Evolutionary conservation across 768 basidiomycete species (phyloP), one percentile per base, ranked within the genome.

Genomic region (Leccinum incarnatum): DNA sequence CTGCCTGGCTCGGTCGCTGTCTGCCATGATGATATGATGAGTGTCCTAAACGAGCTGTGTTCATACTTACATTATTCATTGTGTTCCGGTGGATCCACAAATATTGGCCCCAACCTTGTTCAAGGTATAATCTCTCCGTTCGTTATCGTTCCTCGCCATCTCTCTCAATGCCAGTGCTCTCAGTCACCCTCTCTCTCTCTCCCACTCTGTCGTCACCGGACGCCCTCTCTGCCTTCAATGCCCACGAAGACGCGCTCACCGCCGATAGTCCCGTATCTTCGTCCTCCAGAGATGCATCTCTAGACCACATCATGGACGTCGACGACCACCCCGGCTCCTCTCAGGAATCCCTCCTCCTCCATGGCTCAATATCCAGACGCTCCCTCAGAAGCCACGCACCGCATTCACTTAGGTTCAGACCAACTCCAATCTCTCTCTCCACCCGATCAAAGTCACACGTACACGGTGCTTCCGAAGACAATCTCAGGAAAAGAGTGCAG

Each of bases 1-100:
- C 68, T 87, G 81, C 57, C 81, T 80, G 58, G 85, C 78, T 61
- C 85, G 81, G 40, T 79, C 79, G 57, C 59, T 61, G 67, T 81
- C 79, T 45, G 75, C 55, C 77, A 79, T 78, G 63, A 9, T n/a
- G 32, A 27, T 27, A 32, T 47, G 55, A 12, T 3, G 27, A 25
- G 32, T 55, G 25, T 32, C 54, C 55, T 53, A 67, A 64, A 64
- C 27, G 63, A 61, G 59, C 12, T 3, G 10, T 32, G 30, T 32
- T 32, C 30, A 11, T 32, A 36, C 15, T 11, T 32, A 32, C 30
- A 32, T 32, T 32, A 32, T 23, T 23, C 21, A 47, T 23, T 21
- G 48, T 49, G 25, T 21, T 27, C 30, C 14, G 50, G 56, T 59
- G 53, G 53, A 55, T 61, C 60, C 58, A 55, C 58, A 46, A 8